Base-by-base conservation (phyloP, 2,329 filamentous ascomycete species). In the Cryphonectria japonica region DNA sequence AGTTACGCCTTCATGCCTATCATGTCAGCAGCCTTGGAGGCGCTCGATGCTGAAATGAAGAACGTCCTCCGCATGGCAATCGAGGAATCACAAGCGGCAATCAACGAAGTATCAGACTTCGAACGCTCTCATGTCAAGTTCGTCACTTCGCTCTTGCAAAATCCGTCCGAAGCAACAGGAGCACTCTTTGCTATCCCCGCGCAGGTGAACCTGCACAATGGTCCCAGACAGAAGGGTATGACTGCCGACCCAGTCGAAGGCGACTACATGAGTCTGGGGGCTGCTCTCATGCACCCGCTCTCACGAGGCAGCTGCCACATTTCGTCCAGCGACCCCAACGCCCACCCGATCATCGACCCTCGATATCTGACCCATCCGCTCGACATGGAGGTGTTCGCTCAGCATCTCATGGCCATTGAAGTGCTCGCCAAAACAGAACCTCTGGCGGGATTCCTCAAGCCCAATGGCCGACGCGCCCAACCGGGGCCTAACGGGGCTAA, bases 301-400 rank as follows among this genome's bases (percentile, higher is more conserved):
- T 87, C 86, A 1, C 84, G 88, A 0, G 88, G 89, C 6, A 81
- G 83, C 54, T 84, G 88, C 70, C 89, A 90, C 78, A 87, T 90
- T 72, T 80, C 78, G 8, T 82, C 82, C 1, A 72, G 81, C 1
- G 80, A 84, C 52, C 78, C 82, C 3, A 75, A 78, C 11, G 82
- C 83, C 13, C 77, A 82, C 39, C 83, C 84, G 0, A 81, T 84
- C 16, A 87, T 89, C 73, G 84, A 89, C 71, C 85, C 86, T 26
- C 83, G 84, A 32, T 89, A 84, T 79, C 84, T 89, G 74, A 84
- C 83, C 4, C 78, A 88, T 71, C 84, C 87, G 3, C 81, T 87
- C 39, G 87, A 89, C 74, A 77, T 89, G 62, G 86, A 88, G 78
- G 83, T 78, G 3, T 82, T 86, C 29, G 80, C 80, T 0, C 79